Evolutionary conservation across 768 basidiomycete genomes (phyloP).

Genomic region (Favolaschia claudopus): DNA sequence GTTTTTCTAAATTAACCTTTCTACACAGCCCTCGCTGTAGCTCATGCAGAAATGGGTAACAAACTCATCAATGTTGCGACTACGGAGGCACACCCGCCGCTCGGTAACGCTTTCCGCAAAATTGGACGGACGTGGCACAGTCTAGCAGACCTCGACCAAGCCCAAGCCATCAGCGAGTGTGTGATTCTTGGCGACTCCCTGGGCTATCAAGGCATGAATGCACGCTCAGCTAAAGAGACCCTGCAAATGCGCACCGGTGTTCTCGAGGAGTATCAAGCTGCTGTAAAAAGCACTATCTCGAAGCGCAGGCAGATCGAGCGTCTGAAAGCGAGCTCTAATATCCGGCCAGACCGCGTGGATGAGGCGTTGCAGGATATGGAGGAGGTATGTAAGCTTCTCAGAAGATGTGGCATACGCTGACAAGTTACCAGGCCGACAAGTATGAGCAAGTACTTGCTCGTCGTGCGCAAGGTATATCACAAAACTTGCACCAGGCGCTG

Average conservation of each 20-base stretch:
- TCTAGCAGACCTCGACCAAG: constrained; percentile 86
- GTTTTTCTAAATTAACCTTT: constrained; percentile 9
- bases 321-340: constrained; percentile 84
- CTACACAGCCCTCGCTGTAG: constrained; percentile 71
- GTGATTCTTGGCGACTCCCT: constrained; percentile 95
- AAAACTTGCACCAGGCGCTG: constrained; percentile 89
- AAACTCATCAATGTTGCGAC: constrained; percentile 89
- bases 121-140: constrained; percentile 88
- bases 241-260: constrained; percentile 88
- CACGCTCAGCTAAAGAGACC: constrained; percentile 96
- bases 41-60: constrained; percentile 92
- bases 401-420: constrained; percentile 18
- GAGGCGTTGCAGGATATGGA: constrained; percentile 93
- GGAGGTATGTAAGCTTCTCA: constrained; percentile 62
- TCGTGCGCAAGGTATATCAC: constrained; percentile 92
- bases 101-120: constrained; percentile 86
- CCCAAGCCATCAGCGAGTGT: constrained; percentile 93
- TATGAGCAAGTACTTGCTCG: constrained; percentile 86
- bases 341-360: constrained; percentile 85
- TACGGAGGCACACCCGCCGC: constrained; percentile 85
- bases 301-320: constrained; percentile 93
- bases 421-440: constrained; percentile 74
- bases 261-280: constrained; percentile 92
- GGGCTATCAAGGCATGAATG: constrained; percentile 96
- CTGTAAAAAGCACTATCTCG: constrained; percentile 91